These are phyloP conservation scores for Yamadazyma atlantica DNA, from an alignment of 1,139 yeast genomes.

Conservation along the genomic window DNA sequence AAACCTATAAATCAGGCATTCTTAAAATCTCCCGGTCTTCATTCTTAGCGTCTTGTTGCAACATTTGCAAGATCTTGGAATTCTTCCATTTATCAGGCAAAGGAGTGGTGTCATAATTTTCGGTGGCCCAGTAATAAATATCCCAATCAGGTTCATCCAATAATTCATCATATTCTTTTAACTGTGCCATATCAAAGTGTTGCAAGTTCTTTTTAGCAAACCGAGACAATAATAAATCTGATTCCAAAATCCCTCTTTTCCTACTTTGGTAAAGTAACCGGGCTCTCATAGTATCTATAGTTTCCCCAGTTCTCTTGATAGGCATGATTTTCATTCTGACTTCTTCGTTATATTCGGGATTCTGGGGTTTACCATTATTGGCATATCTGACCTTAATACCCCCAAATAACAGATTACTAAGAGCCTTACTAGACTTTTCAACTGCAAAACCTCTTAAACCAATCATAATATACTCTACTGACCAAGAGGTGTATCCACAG, in stretches of 20 bases:
- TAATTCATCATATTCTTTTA: conserved; percentile 81
- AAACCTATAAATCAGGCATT: conserved; percentile 64
- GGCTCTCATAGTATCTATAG: conserved; percentile 76
- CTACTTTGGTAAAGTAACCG: conserved; percentile 88
- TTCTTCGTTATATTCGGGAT: conserved; percentile 37
- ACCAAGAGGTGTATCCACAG: too few relatives aligned
- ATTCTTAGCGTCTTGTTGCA: conserved; percentile 77
- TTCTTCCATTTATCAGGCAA: conserved; percentile 83
- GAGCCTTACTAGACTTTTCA: not conserved
- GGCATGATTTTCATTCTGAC: conserved; percentile 66
- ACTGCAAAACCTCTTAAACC: not conserved
- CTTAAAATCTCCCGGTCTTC: conserved; percentile 71
- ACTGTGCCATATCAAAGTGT: conserved; percentile 58
- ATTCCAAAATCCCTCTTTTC: conserved; percentile 92
- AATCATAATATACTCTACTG: too few relatives aligned
- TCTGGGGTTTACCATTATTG: conserved; percentile 47
- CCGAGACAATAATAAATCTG: conserved; percentile 80
- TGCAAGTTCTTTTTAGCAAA: conserved; percentile 78
- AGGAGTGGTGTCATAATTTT: conserved; percentile 75
- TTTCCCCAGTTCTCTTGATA: conserved; percentile 70
- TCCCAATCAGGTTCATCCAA: conserved; percentile 98
- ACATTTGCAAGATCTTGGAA: conserved; percentile 57
- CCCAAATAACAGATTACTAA: not conserved
- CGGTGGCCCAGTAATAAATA: conserved; percentile 96
- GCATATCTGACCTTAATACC: conserved; percentile 14